phyloP scores from a whole-genome alignment of 495 filamentous ascomycete species.

The Hypoxylon lienhwacheense region DNA sequence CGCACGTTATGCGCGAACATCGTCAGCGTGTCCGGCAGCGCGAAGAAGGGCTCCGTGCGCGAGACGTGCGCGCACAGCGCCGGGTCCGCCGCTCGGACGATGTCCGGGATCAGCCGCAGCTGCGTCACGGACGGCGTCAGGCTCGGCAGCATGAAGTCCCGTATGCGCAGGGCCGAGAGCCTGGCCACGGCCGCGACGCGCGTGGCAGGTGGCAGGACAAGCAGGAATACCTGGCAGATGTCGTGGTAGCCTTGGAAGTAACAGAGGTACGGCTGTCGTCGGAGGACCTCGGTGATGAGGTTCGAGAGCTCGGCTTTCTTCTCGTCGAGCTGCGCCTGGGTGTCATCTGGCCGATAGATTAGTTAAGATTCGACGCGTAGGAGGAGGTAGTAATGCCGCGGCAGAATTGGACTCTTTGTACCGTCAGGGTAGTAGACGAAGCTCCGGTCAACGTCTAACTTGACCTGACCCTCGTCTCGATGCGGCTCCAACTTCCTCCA shows the following conservation, averaged over 20 bases:
- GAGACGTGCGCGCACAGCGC: slow-evolving; percentile 71
- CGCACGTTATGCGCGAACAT: slow-evolving; percentile 96
- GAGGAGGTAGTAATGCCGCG: slow-evolving; percentile 20
- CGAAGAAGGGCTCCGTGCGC: slow-evolving; percentile 84
- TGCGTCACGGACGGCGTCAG: slow-evolving; percentile 80
- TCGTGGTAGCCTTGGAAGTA: slow-evolving; percentile 99
- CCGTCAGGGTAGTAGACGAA: slow-evolving; percentile 94
- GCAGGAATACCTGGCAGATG: slow-evolving; percentile 93
- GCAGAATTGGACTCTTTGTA: slow-evolving; percentile 44
- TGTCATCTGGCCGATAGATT: slow-evolving; percentile 39
- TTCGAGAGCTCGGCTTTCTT: slow-evolving; percentile 73
- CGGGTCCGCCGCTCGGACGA: slow-evolving; percentile 70
- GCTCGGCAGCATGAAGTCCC: slow-evolving; percentile 96
- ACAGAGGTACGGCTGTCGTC: slow-evolving; percentile 80
- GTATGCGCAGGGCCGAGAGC: slow-evolving; percentile 84
- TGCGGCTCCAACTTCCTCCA: slow-evolving; percentile 66
- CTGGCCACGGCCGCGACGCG: slow-evolving; percentile 63
- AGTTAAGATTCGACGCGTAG: slow-evolving; percentile 7
- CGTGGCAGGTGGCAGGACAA: slow-evolving; percentile 66
- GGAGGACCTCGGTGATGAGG: slow-evolving; percentile 74
- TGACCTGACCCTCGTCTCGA: slow-evolving; percentile 83
- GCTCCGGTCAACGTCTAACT: slow-evolving; percentile 89
- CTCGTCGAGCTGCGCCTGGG: slow-evolving; percentile 60
- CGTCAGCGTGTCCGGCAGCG: slow-evolving; percentile 84
- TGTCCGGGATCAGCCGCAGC: slow-evolving; percentile 78